These are phyloP conservation scores for Komagataella pastoris DNA, from an alignment of 805 yeast genomes.

Conservation along the genomic window DNA sequence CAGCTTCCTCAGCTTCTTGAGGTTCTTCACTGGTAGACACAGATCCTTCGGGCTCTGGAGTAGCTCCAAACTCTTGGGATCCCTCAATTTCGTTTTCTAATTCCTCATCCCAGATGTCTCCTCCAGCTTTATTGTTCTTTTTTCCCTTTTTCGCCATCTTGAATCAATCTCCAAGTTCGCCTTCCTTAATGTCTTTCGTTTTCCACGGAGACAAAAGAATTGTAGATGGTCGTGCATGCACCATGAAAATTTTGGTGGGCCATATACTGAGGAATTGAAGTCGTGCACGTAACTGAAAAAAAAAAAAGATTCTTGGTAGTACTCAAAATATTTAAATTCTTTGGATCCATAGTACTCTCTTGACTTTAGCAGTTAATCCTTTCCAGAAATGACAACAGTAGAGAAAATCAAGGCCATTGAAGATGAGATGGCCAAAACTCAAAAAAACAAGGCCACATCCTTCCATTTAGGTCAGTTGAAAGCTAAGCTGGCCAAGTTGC, in stretches of 20 bases:
- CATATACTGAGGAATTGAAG: background rate
- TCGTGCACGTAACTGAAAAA: background rate
- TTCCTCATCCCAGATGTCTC: constrained; percentile 66
- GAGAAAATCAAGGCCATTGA: constrained; percentile 79
- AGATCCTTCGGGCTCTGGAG: constrained; percentile 15
- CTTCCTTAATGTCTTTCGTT: background rate
- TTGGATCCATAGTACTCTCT: background rate
- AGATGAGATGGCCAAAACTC: constrained; percentile 93
- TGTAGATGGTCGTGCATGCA: background rate
- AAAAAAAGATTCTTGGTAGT: background rate
- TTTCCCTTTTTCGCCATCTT: constrained; percentile 46
- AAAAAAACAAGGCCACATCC: constrained; percentile 94
- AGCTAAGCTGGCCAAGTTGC: constrained; percentile 90
- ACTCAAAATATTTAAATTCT: too few relatives aligned
- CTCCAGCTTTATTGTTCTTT: constrained; percentile 55
- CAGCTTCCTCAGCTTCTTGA: constrained; percentile 23
- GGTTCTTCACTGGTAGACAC: constrained; percentile 16
- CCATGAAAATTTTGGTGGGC: background rate
- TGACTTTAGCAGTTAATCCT: background rate
- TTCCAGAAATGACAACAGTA: constrained; percentile 43
- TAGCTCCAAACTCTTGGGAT: constrained; percentile 39
- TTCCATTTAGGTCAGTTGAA: constrained; percentile 95
- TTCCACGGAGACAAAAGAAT: background rate
- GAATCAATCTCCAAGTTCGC: background rate
- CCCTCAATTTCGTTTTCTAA: constrained; percentile 35